Evolutionary conservation across 139 green algal genomes (phyloP), one percentile per base, ranked within the genome.

Genomic region (Astrephomene gubernaculifera): DNA sequence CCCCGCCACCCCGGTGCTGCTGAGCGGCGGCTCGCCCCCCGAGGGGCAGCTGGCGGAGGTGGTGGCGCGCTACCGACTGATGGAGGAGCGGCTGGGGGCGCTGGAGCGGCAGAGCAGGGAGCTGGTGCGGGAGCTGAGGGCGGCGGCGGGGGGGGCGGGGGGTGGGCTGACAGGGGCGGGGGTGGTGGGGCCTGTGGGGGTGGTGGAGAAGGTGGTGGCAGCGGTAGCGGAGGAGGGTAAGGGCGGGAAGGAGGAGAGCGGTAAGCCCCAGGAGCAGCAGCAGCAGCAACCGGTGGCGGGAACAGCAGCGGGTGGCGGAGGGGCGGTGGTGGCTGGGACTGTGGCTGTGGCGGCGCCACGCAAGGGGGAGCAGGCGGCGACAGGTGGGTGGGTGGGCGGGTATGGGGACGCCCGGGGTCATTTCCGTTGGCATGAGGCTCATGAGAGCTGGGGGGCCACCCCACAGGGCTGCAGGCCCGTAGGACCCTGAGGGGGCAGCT

Each of bases 51-150:
- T n/a, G n/a, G n/a, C n/a, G n/a, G n/a, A n/a, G n/a, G n/a, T n/a
- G n/a, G n/a, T n/a, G n/a, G n/a, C n/a, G n/a, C n/a, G 70, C 8
- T 80, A 80, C 71, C 71, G 71, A 4, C 31, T 80, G 45, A 80
- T 80, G 71, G 71, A 80, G 31, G 71, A 80, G 12, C 44, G 45
- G 17, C 5, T 80, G 71, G 45, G 21, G 71, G 71, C 44, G n/a
- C 31, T 80, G 12, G 71, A 80, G 71, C 71, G 29, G 1, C n/a
- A 76, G 41, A 38, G 57, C 27, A 5, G 38, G 27, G 69, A 76
- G 27, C 29, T 80, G 31, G 19, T 21, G 1, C 25, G 45, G 45
- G 71, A 80, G 45, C 45, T 80, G 71, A 19, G 45, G 17, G 21
- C 21, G 2, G 71, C 45, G 31, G 43, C 70, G 24, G n/a, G n/a